These are phyloP conservation scores for Carex cristatella DNA, from an alignment of 176 grass and related monocot species.

Conservation along the genomic window DNA sequence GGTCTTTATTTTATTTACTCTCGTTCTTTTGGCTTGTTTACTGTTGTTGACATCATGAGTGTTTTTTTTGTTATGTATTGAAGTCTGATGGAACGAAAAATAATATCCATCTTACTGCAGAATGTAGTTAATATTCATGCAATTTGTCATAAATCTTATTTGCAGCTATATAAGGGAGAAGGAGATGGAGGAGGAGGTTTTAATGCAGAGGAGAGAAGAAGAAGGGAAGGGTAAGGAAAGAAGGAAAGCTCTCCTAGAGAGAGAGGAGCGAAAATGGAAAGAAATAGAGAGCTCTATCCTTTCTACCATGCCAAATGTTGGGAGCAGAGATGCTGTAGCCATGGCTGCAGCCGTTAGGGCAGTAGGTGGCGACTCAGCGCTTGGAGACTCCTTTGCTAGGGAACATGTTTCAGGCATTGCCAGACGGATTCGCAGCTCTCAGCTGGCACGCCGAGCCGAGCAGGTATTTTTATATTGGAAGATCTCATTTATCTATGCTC, in stretches of 20 bases:
- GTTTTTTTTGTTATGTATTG: background rate
- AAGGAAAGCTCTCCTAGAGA: conserved; percentile 86
- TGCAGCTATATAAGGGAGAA: conserved; percentile 96
- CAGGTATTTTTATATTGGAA: conserved; percentile 44
- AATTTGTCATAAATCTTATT: conserved; percentile 22
- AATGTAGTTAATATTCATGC: background rate
- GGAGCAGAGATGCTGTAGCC: conserved; percentile 94
- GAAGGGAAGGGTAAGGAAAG: conserved; percentile 98
- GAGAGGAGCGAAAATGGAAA: conserved; percentile 98
- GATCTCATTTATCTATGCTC: background rate
- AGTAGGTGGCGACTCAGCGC: conserved; percentile 82
- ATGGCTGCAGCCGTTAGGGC: conserved; percentile 98
- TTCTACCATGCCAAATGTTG: conserved; percentile 88
- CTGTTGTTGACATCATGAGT: background rate
- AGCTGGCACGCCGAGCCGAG: conserved; percentile 79
- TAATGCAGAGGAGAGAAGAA: conserved; percentile 97
- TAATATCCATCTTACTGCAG: background rate
- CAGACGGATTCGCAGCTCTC: conserved; percentile 68
- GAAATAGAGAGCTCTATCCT: conserved; percentile 92
- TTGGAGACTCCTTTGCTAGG: conserved; percentile 97
- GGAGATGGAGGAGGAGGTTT: conserved; percentile 98
- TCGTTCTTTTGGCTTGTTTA: background rate
- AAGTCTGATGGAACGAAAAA: background rate
- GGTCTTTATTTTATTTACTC: background rate
- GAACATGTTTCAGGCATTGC: conserved; percentile 80